Conservation (phyloP, 2,329 filamentous ascomycete species). For the Aspergillus pseudotamarii region DNA sequence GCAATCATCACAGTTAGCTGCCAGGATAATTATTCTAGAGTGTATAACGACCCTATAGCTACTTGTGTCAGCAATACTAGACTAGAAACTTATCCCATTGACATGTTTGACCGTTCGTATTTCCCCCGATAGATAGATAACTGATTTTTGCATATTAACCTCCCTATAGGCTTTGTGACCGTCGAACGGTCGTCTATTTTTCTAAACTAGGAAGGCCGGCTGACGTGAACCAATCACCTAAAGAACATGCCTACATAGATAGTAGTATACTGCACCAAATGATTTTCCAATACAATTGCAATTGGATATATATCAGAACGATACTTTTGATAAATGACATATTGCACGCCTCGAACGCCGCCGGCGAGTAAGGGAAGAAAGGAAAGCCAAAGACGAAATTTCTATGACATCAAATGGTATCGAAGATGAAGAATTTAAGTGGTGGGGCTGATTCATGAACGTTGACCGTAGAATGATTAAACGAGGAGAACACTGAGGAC, state of each 20-base stretch:
- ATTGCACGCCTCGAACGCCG: slow-evolving; percentile 20
- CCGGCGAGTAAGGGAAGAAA: slow-evolving; percentile 11
- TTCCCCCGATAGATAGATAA: too few relatives aligned
- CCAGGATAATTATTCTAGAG: too few relatives aligned
- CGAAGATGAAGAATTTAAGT: slow-evolving; percentile 1
- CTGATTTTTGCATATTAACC: too few relatives aligned
- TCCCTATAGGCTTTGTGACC: too few relatives aligned
- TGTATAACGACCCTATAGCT: too few relatives aligned
- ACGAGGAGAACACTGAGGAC: slow-evolving; percentile 20
- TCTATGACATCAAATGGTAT: slow-evolving; percentile 23
- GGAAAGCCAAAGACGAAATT: not conserved
- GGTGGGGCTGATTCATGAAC: slow-evolving; percentile 1
- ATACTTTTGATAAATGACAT: slow-evolving; percentile 6
- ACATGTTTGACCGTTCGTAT: too few relatives aligned
- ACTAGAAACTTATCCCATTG: too few relatives aligned
- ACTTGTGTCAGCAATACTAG: too few relatives aligned
- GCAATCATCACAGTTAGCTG: too few relatives aligned
- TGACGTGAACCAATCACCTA: not conserved
- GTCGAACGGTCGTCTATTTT: too few relatives aligned
- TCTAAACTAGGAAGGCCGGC: not conserved
- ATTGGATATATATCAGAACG: not conserved
- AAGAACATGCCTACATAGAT: not conserved
- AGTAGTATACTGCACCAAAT: not conserved
- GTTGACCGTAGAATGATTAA: slow-evolving; percentile 11
- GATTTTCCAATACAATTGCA: not conserved